Base-by-base conservation (phyloP, 768 basidiomycete species). In the Exsudoporus frostii region DNA sequence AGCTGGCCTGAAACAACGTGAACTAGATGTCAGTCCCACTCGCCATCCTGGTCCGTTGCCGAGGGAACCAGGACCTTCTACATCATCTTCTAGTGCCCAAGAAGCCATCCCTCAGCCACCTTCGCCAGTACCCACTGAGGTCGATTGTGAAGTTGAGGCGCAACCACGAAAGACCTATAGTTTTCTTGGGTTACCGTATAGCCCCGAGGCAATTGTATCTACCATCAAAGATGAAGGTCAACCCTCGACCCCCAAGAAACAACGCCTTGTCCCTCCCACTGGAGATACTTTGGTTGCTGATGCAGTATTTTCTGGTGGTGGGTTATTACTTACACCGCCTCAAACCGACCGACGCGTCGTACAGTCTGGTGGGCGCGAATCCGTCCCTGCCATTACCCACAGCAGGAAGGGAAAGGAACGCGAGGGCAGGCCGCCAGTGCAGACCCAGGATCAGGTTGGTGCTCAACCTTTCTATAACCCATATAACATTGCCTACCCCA, bases 331-430 rank as follows among this genome's bases (percentile, higher is more conserved):
- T 20, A 70, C 70, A 7, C 70, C 70, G 4, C 69, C 69, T 24
- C 48, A 61, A 45, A 71, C 62, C 17, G 55, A 30, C 19, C 67
- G 46, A n/a, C 61, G 61, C 5, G 17, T 7, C 17, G 1, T 36
- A 14, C 50, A 24, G 15, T 9, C 47, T 45, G 43, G 45, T 29
- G 49, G 22, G 17, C 42, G 39, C 5, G 17, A 25, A 33, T 29
- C 45, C 8, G 32, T 37, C 33, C 32, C 61, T 51, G 50, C 50
- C 17, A 49, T 33, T 25, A 36, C 24, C 15, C 53, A 46, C 30
- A 69, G 51, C 47, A 58, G 58, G 30, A 66, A 66, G 48, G 65
- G 58, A 20, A 72, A 71, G 45, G 69, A 57, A 42, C 65, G 67
- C 17, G 64, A 60, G 30, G 38, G 33, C 11, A 41, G 13, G 8